Evolutionary conservation across 129 eudicot genomes (phyloP).

Genomic region (Pseudognaphalium luteoalbum): DNA sequence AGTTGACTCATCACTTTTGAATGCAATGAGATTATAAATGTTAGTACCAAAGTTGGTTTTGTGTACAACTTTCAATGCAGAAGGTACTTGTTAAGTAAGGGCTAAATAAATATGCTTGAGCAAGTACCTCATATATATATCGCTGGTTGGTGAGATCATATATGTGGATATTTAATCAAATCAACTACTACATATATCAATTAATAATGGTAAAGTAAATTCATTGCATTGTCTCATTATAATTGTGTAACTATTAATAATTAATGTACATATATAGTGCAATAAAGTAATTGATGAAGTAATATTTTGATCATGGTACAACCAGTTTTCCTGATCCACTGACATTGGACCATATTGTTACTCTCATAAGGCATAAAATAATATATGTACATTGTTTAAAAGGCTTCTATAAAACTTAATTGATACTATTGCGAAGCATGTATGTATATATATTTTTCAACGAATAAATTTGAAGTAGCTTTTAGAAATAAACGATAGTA

Average conservation of each 20-base stretch:
- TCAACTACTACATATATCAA: constrained; percentile 12
- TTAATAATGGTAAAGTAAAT: constrained; percentile 12
- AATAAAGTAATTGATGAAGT: neutral
- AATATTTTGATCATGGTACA: constrained; percentile 1
- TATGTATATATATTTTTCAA: too few relatives aligned
- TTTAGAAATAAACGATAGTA: too few relatives aligned
- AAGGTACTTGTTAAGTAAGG: constrained; percentile 11
- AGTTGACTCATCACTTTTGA: neutral
- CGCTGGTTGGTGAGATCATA: constrained; percentile 26
- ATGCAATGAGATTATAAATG: neutral
- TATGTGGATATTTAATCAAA: neutral
- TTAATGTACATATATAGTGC: neutral
- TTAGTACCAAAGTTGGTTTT: neutral
- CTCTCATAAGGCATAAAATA: neutral
- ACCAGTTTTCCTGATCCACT: neutral
- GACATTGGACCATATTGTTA: neutral
- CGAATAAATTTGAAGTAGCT: too few relatives aligned
- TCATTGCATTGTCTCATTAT: neutral
- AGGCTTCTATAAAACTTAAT: too few relatives aligned
- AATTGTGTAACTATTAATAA: constrained; percentile 15
- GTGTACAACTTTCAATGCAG: neutral
- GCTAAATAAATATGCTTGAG: constrained; percentile 10
- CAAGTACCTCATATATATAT: constrained; percentile 5
- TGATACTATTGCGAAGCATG: too few relatives aligned
- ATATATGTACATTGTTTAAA: too few relatives aligned